Base-by-base conservation (phyloP, 1,139 yeast genomes). In the Yamadazyma trypodendri region DNA sequence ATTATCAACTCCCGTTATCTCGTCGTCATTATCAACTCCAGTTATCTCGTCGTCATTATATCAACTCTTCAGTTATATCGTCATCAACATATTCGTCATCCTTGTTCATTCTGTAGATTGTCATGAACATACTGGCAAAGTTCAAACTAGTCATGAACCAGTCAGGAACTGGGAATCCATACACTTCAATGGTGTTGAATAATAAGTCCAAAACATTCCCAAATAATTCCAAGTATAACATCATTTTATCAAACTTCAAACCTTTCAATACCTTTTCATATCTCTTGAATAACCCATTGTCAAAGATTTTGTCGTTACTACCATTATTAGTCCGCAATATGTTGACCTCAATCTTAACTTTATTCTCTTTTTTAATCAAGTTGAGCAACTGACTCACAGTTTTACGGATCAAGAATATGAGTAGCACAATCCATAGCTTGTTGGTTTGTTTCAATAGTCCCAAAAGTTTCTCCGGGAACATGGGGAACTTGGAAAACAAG, bases 91-190 rank as follows among this genome's bases (percentile, higher is more conserved):
- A 71, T 52, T 71, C 77, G 43, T 71, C 76, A 46, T 71, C 77
- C 51, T 71, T 71, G 55, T 70, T 71, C 77, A 71, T 71, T 58
- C 77, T 67, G 58, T 71, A 71, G 31, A 71, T 56, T 10, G 76
- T 68, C 77, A 71, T 71, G 38, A 60, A 62, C 76, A 71, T 70
- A 46, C 75, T 68, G 24, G 74, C 62, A 36, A 67, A 56, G 45
- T 70, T 71, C 57, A 71, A 63, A 9, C 52, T 39, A 43, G 59
- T 62, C 75, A 70, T 69, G 35, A 68, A 51, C 75, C 75, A 70
- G 29, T 62, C 65, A 4, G 76, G 75, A 10, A 70, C 64, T 2
- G 53, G 55, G 31, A 68, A 43, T 2, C 61, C 60, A 33, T 63
- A 63, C 20, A 67, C 56, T 46, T 71, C 77, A 40, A 71, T 68